Evolutionary conservation across 768 basidiomycete species (phyloP).

Genomic region (Rhizopogon roseolus): DNA sequence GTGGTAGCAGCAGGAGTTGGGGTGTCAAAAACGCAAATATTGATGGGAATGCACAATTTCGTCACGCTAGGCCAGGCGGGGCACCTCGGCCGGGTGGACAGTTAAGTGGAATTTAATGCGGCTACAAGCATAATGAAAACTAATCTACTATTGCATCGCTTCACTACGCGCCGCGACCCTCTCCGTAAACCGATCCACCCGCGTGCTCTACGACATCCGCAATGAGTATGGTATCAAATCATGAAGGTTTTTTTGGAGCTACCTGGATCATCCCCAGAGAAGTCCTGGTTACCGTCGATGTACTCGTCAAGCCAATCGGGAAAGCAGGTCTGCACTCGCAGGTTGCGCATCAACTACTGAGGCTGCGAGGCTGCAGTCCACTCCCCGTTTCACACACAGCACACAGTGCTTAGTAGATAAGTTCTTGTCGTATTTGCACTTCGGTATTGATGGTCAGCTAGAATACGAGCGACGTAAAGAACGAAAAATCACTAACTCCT

Average conservation of each 20-base stretch:
- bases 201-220: not conserved
- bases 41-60: too few relatives aligned
- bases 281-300: not conserved
- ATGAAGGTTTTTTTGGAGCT: not conserved
- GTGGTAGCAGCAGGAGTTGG: too few relatives aligned
- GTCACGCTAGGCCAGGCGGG: too few relatives aligned
- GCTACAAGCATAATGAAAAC: not conserved
- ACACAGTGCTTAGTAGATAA: constrained; percentile 12
- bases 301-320: not conserved
- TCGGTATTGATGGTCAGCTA: not conserved
- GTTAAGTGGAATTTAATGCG: not conserved
- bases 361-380: constrained; percentile 11
- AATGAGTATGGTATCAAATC: not conserved
- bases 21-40: too few relatives aligned
- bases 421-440: constrained; percentile 9
- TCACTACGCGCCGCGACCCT: too few relatives aligned
- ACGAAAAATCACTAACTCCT: not conserved
- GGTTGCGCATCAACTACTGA: not conserved
- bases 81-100: too few relatives aligned
- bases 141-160: too few relatives aligned
- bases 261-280: not conserved
- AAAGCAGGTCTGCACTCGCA: not conserved
- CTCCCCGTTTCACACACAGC: constrained; percentile 13
- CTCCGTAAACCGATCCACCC: not conserved
- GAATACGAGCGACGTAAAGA: not conserved